Base-by-base conservation (phyloP, 1,284 basidiomycete genomes). In the Ganoderma boninense region DNA sequence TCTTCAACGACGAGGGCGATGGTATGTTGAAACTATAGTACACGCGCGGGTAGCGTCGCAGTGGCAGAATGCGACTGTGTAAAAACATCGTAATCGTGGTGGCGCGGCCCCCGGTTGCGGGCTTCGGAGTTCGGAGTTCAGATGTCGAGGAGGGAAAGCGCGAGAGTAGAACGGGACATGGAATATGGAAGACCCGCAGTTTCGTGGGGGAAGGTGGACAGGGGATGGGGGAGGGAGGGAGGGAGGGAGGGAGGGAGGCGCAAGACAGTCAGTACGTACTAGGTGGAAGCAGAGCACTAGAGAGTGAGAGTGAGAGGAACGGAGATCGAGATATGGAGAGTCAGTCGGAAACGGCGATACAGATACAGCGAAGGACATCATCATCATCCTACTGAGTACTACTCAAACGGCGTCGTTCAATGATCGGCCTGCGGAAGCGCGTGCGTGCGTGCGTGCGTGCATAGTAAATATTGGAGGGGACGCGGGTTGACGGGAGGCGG, bases 1-100 rank as follows among this genome's bases (percentile, higher is more conserved):
- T 46, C 23, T 20, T 49, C 49, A 52, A 52, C 23, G 61, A 62
- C 61, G 44, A 2, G 7, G 44, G 38, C 38, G 60, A 32, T 42
- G 44, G 38, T 54, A 54, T 62, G 57, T 23, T 60, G 49, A 61
- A 67, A 64, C 71, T 72, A 70, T 68, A 40, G 66, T 72, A 72
- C 71, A 72, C 62, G 64, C 66, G 64, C n/a, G n/a, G 64, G 64
- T 62, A 62, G 52, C 70, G 66, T 38, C 59, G 59, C 59, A 42
- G 61, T 23, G 14, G 61, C 61, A 32, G 61, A 23, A n/a, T 43
- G 61, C 23, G 29, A 43, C 52, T 26, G 42, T 13, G 23, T 14
- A 52, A 11, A 26, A 23, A 49, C n/a, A 38, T 38, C 38, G 3
- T 40, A 29, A 38, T 38, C 38, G 38, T 40, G n/a, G n/a, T 18